These are phyloP conservation scores for Cytospora schulzeri DNA, from an alignment of 2,329 filamentous ascomycete species.

Conservation along the genomic window DNA sequence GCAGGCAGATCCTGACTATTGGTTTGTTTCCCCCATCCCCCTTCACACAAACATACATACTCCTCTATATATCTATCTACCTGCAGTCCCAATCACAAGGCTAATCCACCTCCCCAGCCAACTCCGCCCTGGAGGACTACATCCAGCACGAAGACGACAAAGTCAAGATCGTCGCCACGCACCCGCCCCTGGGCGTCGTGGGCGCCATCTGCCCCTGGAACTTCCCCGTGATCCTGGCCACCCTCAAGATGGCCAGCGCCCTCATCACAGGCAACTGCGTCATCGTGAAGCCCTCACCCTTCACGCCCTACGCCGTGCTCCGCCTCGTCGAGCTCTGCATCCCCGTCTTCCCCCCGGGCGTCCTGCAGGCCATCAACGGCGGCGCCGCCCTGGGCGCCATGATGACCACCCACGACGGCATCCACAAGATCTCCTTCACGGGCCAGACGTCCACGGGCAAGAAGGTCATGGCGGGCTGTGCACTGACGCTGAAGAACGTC, in stretches of 20 bases:
- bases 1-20: conserved; percentile 42
- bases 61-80: neutral
- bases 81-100: neutral
- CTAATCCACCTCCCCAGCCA: conserved; percentile 31
- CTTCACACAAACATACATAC: no score
- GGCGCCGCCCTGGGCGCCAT: conserved; percentile 55
- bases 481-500: conserved; percentile 54
- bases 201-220: conserved; percentile 65
- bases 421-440: conserved; percentile 62
- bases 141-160: conserved; percentile 50
- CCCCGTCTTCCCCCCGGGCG: conserved; percentile 56
- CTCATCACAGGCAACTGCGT: conserved; percentile 56
- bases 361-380: conserved; percentile 57
- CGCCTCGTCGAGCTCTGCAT: conserved; percentile 48
- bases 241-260: conserved; percentile 53
- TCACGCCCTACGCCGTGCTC: conserved; percentile 50
- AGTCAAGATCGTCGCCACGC: conserved; percentile 44
- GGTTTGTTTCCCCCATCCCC: conserved; percentile 31
- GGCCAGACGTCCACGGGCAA: conserved; percentile 54
- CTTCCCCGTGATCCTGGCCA: conserved; percentile 51
- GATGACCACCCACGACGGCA: conserved; percentile 55
- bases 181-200: conserved; percentile 51
- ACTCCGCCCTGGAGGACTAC: conserved; percentile 46
- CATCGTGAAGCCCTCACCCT: conserved; percentile 55
- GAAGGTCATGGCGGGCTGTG: conserved; percentile 49